Percentiles rank a stretch among this genome's conserved stretches.
These are phyloP conservation scores for Lizanozyma gosingica DNA, from an alignment of 1,139 yeast species.

Conservation along the genomic window DNA sequence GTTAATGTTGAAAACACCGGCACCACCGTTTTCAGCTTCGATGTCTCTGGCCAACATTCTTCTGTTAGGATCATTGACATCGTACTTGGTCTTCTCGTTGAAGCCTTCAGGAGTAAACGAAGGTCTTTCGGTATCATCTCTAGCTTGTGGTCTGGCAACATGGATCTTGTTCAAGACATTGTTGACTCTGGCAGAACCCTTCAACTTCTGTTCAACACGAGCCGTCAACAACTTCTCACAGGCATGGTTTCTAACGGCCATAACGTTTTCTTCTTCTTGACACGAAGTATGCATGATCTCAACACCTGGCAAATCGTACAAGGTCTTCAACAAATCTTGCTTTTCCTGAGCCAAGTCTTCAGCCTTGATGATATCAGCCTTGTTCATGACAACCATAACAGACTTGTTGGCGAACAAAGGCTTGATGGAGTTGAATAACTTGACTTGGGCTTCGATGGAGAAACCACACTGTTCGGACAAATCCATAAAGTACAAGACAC, in stretches of 20 bases:
- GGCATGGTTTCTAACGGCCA: constrained; percentile 94
- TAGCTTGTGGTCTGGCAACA: constrained; percentile 80
- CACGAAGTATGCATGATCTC: constrained; percentile 93
- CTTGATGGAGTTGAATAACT: constrained; percentile 91
- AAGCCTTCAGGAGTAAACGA: constrained; percentile 78
- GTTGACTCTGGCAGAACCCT: constrained; percentile 83
- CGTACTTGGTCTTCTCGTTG: constrained; percentile 53
- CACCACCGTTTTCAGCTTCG: constrained; percentile 95
- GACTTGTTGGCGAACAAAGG: constrained; percentile 96
- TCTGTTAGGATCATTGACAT: constrained; percentile 73
- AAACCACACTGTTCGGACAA: constrained; percentile 98
- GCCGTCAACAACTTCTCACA: constrained; percentile 94
- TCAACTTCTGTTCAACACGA: constrained; percentile 92
- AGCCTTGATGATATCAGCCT: constrained; percentile 78
- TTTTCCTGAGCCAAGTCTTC: constrained; percentile 77
- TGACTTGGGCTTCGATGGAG: constrained; percentile 94
- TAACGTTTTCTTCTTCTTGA: constrained; percentile 87
- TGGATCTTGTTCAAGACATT: constrained; percentile 92
- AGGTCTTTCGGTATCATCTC: constrained; percentile 78
- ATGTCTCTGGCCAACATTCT: constrained; percentile 77
- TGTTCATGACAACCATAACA: constrained; percentile 91
- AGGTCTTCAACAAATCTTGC: constrained; percentile 59
- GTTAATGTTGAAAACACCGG: constrained; percentile 93
- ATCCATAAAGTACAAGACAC: constrained; percentile 96
- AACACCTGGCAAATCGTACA: constrained; percentile 63